A percentile compares a stretch with the other conserved stretches of the same genome.
Evolutionary conservation across 805 yeast genomes (phyloP).

Genomic region (Yarrowia yakushimensis): DNA sequence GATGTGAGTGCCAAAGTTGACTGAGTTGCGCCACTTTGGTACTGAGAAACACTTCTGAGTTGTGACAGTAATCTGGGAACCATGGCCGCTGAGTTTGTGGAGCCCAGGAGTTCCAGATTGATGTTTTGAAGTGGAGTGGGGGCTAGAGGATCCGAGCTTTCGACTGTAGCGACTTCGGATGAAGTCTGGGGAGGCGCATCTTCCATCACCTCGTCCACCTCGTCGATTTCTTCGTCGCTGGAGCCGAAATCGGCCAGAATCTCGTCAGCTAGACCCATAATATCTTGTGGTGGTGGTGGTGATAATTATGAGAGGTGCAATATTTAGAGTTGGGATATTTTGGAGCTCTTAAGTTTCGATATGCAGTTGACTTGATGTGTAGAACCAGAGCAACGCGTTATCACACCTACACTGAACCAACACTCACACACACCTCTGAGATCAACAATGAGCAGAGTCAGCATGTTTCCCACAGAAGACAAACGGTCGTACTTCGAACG

Average conservation of each 20-base stretch:
- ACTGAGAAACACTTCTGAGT: neutral
- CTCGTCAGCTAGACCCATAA: constrained; percentile 42
- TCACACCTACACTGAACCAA: neutral
- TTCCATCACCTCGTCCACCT: constrained; percentile 17
- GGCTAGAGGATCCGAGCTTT: neutral
- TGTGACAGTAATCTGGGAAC: neutral
- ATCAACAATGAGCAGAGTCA: constrained; percentile 7
- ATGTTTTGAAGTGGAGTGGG: neutral
- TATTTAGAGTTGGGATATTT: neutral
- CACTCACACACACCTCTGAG: neutral
- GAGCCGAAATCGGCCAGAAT: constrained; percentile 41
- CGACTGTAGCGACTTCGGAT: neutral
- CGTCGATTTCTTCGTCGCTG: constrained; percentile 29
- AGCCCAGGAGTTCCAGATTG: neutral
- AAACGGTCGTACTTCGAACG: constrained; percentile 48
- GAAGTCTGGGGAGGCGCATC: neutral
- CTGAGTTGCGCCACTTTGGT: constrained; percentile 1
- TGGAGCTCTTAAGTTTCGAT: neutral
- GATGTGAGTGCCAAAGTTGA: constrained; percentile 17
- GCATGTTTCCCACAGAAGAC: constrained; percentile 22
- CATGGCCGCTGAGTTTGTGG: neutral
- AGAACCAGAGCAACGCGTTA: neutral
- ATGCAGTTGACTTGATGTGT: neutral
- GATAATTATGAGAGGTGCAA: neutral
- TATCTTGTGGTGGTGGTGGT: neutral